Conservation (phyloP, 306 rosid species). For the Prunus fruticosa region DNA sequence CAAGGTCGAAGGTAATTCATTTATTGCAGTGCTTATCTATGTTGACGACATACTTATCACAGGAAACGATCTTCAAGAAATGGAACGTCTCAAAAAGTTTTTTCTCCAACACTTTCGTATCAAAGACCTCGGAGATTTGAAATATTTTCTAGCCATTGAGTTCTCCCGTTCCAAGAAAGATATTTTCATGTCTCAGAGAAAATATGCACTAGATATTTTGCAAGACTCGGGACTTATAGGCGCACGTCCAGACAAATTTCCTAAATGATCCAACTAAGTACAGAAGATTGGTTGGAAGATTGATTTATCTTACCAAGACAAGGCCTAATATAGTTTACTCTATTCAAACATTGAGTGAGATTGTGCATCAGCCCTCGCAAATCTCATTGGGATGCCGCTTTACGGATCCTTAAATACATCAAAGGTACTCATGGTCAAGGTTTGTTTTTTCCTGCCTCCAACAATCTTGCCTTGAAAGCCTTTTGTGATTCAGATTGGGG, state of each 20-base stretch:
- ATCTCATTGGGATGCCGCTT: not conserved
- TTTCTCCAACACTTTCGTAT: not conserved
- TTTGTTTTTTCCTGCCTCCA: not conserved
- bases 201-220: not conserved
- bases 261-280: conserved; percentile 10
- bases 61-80: too few species aligned
- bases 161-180: conserved; percentile 5
- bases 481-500: conserved; percentile 6
- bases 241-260: not conserved
- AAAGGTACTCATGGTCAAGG: conserved; percentile 4
- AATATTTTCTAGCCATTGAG: conserved; percentile 1
- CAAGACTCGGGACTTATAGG: not conserved
- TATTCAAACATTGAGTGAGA: not conserved
- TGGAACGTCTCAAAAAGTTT: not conserved
- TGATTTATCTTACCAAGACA: not conserved
- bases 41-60: too few species aligned
- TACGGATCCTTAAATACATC: not conserved
- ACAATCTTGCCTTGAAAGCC: not conserved
- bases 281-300: not conserved
- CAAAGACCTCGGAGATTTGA: conserved; percentile 1
- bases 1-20: too few species aligned
- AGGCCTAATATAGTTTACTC: not conserved
- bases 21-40: too few species aligned
- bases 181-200: conserved; percentile 8
- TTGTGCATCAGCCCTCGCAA: conserved; percentile 12